Evolutionary conservation across 164 flowering plant species (phyloP), one percentile per base, ranked within the genome.

Genomic region (Tinospora cordifolia): DNA sequence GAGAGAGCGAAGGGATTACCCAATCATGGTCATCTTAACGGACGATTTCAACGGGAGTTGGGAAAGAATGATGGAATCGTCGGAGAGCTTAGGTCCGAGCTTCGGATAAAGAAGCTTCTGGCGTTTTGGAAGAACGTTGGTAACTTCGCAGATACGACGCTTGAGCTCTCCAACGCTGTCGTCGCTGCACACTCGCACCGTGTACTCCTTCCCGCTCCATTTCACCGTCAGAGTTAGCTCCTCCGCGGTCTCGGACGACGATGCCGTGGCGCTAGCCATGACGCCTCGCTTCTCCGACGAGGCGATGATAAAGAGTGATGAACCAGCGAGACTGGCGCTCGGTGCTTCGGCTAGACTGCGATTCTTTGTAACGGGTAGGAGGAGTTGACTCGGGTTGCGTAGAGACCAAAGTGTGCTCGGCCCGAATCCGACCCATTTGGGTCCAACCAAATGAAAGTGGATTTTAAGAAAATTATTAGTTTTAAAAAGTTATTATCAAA

Each of bases 31-130:
- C 96, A 95, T 88, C 83, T 95, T 95, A 75, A 92, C 73, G 26
- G 97, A 85, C 30, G 99, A 63, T 73, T 90, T 92, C 75, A 95
- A 86, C 27, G 92, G 88, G 41, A 95, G 76, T 17, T 83, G 84
- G 49, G 92, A 87, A 76, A 95, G 88, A 34, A 95, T 82, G 44
- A 85, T 21, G 6, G 93, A 82, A 68, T 90, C 97, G 69, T 88
- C 88, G 68, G 92, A 72, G 79, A 94, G 92, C 51, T 88, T 90
- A 41, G 88, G 70, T 5, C 85, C 94, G 51, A 87, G 68, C 80
- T 95, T 94, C 5, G 98, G 98, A 84, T 92, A 95, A 44, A 92
- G 90, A 71, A 95, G 94, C 84, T 95, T 95, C 85, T 95, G 99
- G 25, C 99, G 85, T 74, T 89, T 90, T 25, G 99, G 99, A 41